Evolutionary conservation across 768 basidiomycete species (phyloP).

Genomic region (Tubosaeta sp.): DNA sequence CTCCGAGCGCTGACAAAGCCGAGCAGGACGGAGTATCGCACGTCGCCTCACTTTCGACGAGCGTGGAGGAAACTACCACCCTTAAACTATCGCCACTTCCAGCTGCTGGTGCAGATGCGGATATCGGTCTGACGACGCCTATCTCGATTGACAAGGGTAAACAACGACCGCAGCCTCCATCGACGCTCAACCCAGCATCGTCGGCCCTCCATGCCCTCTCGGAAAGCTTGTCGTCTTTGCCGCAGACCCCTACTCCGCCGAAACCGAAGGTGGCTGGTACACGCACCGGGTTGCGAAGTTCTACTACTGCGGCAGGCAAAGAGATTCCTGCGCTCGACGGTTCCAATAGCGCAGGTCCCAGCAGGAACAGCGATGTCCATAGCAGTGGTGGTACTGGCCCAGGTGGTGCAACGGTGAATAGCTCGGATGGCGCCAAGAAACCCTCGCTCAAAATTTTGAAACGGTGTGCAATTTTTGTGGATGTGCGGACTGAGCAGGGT

Average conservation of each 20-base stretch:
- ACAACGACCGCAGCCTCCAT: slow-evolving; percentile 14
- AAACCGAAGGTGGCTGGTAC: slow-evolving; percentile 41
- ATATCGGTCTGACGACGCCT: slow-evolving; percentile 13
- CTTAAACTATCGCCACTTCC: slow-evolving; percentile 11
- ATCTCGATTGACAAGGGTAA: slow-evolving; percentile 20
- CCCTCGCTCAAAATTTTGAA: slow-evolving; percentile 52
- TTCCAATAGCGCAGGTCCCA: slow-evolving; percentile 31
- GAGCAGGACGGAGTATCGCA: slow-evolving; percentile 5
- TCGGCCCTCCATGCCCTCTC: slow-evolving; percentile 56
- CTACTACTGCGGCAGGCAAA: slow-evolving; percentile 28
- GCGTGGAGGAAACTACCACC: not conserved
- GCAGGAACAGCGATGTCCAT: slow-evolving; percentile 14
- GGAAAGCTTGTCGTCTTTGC: slow-evolving; percentile 53
- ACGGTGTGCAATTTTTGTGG: slow-evolving; percentile 78
- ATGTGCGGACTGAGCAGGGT: slow-evolving; percentile 69
- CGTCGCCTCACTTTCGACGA: slow-evolving; percentile 9
- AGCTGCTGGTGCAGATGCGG: slow-evolving; percentile 3
- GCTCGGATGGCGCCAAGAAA: slow-evolving; percentile 25
- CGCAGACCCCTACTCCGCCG: slow-evolving; percentile 34
- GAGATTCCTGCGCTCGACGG: slow-evolving; percentile 27
- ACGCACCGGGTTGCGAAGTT: slow-evolving; percentile 44
- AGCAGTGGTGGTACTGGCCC: slow-evolving; percentile 19
- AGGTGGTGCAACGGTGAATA: slow-evolving; percentile 16
- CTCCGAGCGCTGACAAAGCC: not conserved
- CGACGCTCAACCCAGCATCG: slow-evolving; percentile 26